Base-by-base conservation (phyloP, 257 asterid genomes). In the Plantago elongata region DNA sequence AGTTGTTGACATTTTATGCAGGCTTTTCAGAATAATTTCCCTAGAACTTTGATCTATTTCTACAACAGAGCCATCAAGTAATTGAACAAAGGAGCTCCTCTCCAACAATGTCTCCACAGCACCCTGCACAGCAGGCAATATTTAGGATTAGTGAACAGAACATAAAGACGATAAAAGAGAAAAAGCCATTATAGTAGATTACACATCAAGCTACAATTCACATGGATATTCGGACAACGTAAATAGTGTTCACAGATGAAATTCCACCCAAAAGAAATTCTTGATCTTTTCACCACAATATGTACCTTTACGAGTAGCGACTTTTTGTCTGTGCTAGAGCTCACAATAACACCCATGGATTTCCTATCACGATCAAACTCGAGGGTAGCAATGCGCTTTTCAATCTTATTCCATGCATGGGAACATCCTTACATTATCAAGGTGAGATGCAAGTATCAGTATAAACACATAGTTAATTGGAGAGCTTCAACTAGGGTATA, bases 311-410 rank as follows among this genome's bases (percentile, higher is more conserved):
- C 96, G 74, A 93, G 81, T 68, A 93, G 69, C 45, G 86, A 63
- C 69, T 68, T 89, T 62, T 63, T 79, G 37, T 95, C 97, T 56
- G 79, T 73, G 71, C 70, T 69, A 43, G 97, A 85, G 56, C 75
- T 69, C 68, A 79, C 96, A 70, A 93, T 82, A 61, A 89, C 96
- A 46, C 99, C 96, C 99, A 93, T 93, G 60, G 99, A 93, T 81
- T 93, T 89, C 69, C 99, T 87, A 76, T 89, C 96, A 57, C 95
- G 95, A 43, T 93, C 99, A 74, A 93, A 93, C 75, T 93, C 99
- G 58, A 93, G 99, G 66, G 99, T 93, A 16, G 96, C 99, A 74
- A 93, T 85, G 54, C 99, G 83, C 63, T 71, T 65, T 58, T 93
- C 95, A 75, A 78, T 67, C 63, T 73, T 77, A 75, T 82, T 89